phyloP scores from a whole-genome alignment of 2,329 filamentous ascomycete genomes.

The Moelleriella libera region DNA sequence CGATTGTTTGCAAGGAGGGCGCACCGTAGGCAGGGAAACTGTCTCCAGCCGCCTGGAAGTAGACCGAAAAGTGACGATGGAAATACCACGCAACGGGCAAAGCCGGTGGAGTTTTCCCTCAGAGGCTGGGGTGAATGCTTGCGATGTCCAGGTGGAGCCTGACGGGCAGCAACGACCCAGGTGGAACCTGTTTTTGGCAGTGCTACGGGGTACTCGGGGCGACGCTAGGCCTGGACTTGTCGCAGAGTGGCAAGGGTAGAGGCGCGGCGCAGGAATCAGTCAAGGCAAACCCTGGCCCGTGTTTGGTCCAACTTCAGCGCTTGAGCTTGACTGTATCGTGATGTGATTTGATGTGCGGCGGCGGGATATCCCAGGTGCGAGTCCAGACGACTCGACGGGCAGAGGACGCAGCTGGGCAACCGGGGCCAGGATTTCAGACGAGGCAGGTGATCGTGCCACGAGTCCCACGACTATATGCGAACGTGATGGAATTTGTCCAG shows the following conservation, averaged over 20 bases:
- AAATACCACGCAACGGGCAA: constrained; percentile 1
- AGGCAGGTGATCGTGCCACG: neutral
- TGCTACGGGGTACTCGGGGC: constrained; percentile 3
- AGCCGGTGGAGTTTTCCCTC: constrained; percentile 1
- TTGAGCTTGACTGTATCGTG: neutral
- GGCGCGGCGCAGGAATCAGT: constrained; percentile 1
- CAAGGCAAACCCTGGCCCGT: neutral
- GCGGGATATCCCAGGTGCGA: too few relatives aligned
- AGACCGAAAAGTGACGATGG: constrained; percentile 1
- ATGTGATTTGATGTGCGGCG: neutral
- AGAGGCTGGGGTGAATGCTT: constrained; percentile 6
- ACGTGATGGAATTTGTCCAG: neutral
- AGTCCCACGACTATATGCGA: neutral
- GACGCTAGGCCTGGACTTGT: constrained; percentile 3
- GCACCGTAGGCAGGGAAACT: neutral
- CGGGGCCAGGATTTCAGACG: neutral
- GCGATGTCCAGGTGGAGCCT: constrained; percentile 3
- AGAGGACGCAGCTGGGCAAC: neutral
- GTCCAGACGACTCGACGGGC: neutral
- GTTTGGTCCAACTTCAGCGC: neutral
- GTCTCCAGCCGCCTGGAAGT: neutral
- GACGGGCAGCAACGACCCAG: constrained; percentile 3
- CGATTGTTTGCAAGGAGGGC: neutral
- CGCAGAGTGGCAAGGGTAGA: constrained; percentile 5
- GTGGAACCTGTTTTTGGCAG: constrained; percentile 2